Base-by-base conservation (phyloP, 1,284 basidiomycete genomes). In the Omphalotus olearius region DNA sequence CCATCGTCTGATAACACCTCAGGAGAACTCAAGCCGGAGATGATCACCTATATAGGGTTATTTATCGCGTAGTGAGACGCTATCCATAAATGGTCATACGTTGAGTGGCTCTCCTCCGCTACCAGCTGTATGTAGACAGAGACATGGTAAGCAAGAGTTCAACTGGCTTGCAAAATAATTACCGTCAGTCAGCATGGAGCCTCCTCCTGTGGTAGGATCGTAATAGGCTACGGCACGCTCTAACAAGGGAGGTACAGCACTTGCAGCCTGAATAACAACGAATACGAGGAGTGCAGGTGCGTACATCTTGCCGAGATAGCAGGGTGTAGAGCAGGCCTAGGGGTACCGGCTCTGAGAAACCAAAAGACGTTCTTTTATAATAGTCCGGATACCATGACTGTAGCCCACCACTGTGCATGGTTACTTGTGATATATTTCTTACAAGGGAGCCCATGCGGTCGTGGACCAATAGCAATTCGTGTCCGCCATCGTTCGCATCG, bases 91-190 rank as follows among this genome's bases (percentile, higher is more conserved):
- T 10, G 20, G 17, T 59, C 70, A 33, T 52, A 83, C 81, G 59
- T 85, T 84, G 54, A 85, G 60, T 14, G 83, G 83, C 59, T 84
- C 83, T 4, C 82, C 83, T 4, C 75, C 76, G 46, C 67, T 57
- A n/a, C 69, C 69, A 14, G 78, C 43, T 45, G n/a, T n/a, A 43
- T 4, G 43, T 13, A 4, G n/a, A 14, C 4, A 18, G 13, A 45
- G 67, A 69, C n/a, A 38, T 45, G n/a, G n/a, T n/a, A 45, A 30
- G 30, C 41, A 25, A n/a, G 5, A 28, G 13, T 33, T 13, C 30
- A 2, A 33, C 13, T 13, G 9, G 30, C 13, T 33, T 33, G 3
- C 23, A 23, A 23, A 18, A 7, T 20, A 17, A 16, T 30, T 42
- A 53, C 52, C 66, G 45, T 76, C 60, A 53, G 72, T 66, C 26